Evolutionary conservation across 202 grass and related monocot genomes (phyloP).

Genomic region (Hordeum pubiflorum): DNA sequence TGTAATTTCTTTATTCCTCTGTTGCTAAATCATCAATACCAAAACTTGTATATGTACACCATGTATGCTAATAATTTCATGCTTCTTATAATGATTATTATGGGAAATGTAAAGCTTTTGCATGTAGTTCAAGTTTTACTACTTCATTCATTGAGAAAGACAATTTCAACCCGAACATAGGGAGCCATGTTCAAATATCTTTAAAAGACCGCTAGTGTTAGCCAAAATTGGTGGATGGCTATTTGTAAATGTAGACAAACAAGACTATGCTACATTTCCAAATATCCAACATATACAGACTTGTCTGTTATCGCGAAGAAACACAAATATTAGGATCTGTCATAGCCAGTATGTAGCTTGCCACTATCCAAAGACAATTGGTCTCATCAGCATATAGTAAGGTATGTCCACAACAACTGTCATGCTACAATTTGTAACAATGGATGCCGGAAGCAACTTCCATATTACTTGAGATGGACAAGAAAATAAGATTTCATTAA

Average conservation of each 20-base stretch:
- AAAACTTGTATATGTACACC: neutral
- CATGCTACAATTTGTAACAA: neutral
- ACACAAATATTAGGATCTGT: neutral
- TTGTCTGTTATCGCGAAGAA: neutral
- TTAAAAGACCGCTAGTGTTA: neutral
- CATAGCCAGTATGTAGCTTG: neutral
- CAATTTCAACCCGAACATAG: neutral
- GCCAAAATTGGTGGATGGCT: neutral
- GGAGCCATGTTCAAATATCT: neutral
- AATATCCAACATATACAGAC: neutral
- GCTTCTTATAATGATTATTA: neutral
- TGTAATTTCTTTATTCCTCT: neutral
- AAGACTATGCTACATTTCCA: neutral
- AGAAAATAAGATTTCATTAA: neutral
- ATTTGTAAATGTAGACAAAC: neutral
- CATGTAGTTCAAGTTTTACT: neutral
- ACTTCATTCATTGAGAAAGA: neutral
- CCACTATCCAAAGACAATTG: neutral
- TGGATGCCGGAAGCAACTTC: neutral
- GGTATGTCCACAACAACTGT: neutral
- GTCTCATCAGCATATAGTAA: constrained; percentile 5
- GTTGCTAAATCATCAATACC: neutral
- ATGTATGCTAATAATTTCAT: neutral
- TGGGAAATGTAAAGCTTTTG: neutral
- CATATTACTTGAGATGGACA: neutral